phyloP scores from a whole-genome alignment of 768 basidiomycete genomes.

The Leccinum pellstonianum region DNA sequence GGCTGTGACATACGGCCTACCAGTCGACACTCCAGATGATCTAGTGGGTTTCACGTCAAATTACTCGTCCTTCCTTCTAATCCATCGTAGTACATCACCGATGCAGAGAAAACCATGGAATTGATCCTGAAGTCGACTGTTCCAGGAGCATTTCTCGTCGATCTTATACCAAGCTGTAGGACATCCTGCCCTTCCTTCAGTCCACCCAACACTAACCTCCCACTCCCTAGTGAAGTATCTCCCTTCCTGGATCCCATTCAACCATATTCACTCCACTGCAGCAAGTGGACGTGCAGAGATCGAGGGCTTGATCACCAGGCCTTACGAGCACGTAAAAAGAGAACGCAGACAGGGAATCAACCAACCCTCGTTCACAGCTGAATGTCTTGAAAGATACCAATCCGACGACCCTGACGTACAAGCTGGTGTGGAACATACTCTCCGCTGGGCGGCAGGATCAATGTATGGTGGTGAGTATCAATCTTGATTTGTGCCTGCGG shows the following conservation, averaged over 20 bases:
- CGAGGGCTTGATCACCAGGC: constrained; percentile 11
- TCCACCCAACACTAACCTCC: not conserved
- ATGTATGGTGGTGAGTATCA: constrained; percentile 19
- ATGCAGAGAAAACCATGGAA: constrained; percentile 28
- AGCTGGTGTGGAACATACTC: constrained; percentile 5
- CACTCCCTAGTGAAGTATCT: constrained; percentile 25
- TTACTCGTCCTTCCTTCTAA: not conserved
- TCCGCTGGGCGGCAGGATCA: constrained; percentile 19
- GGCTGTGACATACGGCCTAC: constrained; percentile 28
- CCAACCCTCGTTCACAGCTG: constrained; percentile 16
- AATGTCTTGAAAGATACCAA: constrained; percentile 14
- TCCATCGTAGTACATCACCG: constrained; percentile 26
- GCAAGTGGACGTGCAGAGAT: constrained; percentile 8
- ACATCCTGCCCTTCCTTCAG: not conserved
- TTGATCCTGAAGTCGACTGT: constrained; percentile 24
- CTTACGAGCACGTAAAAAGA: constrained; percentile 27
- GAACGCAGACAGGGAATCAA: constrained; percentile 13
- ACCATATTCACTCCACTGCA: constrained; percentile 11
- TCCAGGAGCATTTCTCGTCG: constrained; percentile 32
- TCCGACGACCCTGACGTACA: constrained; percentile 6
- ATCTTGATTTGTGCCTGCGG: not conserved
- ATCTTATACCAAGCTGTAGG: constrained; percentile 29
- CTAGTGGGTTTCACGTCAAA: constrained; percentile 8
- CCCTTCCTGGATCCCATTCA: constrained; percentile 27
- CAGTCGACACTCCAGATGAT: constrained; percentile 20